Percentiles rank a stretch among this genome's conserved stretches.
These are phyloP conservation scores for Saturnispora bothae DNA, from an alignment of 805 yeast species.

Conservation along the genomic window DNA sequence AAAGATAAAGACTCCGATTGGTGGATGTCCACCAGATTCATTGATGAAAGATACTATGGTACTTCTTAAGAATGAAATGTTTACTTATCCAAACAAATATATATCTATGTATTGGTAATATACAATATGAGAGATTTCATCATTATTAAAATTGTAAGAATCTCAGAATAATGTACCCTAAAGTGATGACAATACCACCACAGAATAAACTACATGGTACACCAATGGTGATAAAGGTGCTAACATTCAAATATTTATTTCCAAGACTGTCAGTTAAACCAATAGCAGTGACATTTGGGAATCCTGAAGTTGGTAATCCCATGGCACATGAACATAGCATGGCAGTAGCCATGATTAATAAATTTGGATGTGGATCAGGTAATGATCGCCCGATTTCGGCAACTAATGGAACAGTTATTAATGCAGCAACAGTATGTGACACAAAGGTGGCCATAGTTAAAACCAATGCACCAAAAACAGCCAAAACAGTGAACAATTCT, in stretches of 20 bases:
- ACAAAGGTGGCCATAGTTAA: constrained; percentile 87
- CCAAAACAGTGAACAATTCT: constrained; percentile 60
- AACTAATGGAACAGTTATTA: constrained; percentile 84
- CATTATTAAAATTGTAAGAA: constrained; percentile 35
- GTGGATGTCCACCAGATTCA: constrained; percentile 56
- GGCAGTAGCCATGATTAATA: constrained; percentile 58
- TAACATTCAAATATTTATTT: constrained; percentile 76
- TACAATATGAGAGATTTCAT: too few species aligned
- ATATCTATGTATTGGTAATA: too few species aligned
- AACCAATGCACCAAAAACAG: constrained; percentile 74
- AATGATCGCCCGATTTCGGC: constrained; percentile 75
- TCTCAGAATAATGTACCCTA: constrained; percentile 71
- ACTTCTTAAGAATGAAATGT: constrained; percentile 28
- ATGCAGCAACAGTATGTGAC: constrained; percentile 94
- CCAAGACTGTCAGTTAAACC: constrained; percentile 92
- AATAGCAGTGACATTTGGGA: constrained; percentile 95
- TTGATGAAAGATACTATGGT: constrained; percentile 75
- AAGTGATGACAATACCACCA: constrained; percentile 58
- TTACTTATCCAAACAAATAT: too few species aligned
- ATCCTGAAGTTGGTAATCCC: constrained; percentile 97
- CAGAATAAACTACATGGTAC: constrained; percentile 77
- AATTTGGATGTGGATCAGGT: constrained; percentile 73
- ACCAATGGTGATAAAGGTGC: constrained; percentile 81
- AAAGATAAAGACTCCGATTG: constrained; percentile 29
- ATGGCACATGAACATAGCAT: constrained; percentile 85